Conservation (phyloP, 176 grass and related monocot species). For the Rhynchospora tenuis region DNA sequence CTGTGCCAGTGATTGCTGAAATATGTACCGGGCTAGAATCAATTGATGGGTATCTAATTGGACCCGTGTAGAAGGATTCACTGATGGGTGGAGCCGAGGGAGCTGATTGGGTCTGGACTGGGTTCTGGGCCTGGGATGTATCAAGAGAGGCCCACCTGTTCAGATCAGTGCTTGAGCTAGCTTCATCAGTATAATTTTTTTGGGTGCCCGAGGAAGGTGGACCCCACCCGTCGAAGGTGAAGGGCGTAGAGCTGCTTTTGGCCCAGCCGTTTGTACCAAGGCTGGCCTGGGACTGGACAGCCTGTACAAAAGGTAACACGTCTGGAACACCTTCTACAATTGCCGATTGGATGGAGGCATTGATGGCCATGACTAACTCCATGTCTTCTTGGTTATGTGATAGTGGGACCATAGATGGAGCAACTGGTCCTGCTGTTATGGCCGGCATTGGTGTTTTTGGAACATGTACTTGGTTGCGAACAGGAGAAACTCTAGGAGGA, state of each 20-base stretch:
- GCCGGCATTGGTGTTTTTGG: slow-evolving; percentile 14
- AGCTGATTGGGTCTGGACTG: slow-evolving; percentile 18
- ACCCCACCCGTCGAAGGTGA: slow-evolving; percentile 63
- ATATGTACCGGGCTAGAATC: slow-evolving; percentile 60
- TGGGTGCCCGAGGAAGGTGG: slow-evolving; percentile 26
- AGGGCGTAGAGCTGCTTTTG: slow-evolving; percentile 14
- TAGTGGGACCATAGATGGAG: slow-evolving; percentile 27
- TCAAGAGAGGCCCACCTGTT: slow-evolving; percentile 53
- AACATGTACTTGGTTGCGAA: not conserved
- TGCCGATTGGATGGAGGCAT: slow-evolving; percentile 80
- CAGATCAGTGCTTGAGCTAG: slow-evolving; percentile 45
- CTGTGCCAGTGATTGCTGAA: slow-evolving; percentile 10
- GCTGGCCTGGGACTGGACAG: slow-evolving; percentile 26
- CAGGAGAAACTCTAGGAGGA: slow-evolving; percentile 10
- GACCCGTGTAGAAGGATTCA: slow-evolving; percentile 47
- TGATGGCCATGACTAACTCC: slow-evolving; percentile 82
- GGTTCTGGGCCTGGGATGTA: slow-evolving; percentile 37
- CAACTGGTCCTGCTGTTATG: slow-evolving; percentile 18
- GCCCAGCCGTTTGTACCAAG: not conserved
- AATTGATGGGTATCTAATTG: slow-evolving; percentile 71
- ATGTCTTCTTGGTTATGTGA: slow-evolving; percentile 53
- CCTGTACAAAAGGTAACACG: slow-evolving; percentile 35
- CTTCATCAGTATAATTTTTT: slow-evolving; percentile 27
- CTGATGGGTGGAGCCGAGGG: slow-evolving; percentile 76
- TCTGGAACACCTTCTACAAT: slow-evolving; percentile 71